These are phyloP conservation scores for Backusella tarrabulga DNA, from an alignment of 192 early-diverging fungal genomes.

Conservation along the genomic window DNA sequence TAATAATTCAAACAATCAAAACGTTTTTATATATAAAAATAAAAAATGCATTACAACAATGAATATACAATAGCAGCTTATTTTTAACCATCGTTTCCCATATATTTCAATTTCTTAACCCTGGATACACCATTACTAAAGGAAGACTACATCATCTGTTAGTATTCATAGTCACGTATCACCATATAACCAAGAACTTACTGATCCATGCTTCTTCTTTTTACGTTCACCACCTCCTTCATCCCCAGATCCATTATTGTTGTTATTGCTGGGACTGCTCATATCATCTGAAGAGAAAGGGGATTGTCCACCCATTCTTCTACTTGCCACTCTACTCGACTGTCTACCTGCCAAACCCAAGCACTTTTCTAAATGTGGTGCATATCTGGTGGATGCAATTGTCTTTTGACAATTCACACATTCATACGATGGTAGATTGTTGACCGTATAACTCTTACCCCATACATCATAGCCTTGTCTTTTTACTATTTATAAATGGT, in stretches of 20 bases:
- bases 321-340: slow-evolving; percentile 56
- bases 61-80: background rate
- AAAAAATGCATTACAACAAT: background rate
- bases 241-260: background rate
- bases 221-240: background rate
- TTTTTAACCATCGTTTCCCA: slow-evolving; percentile 6
- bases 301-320: slow-evolving; percentile 38
- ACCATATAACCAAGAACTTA: background rate
- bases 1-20: background rate
- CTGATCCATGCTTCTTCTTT: slow-evolving; percentile 14
- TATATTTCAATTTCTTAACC: slow-evolving; percentile 20
- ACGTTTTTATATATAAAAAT: background rate
- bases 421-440: slow-evolving; percentile 64
- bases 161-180: background rate
- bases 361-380: slow-evolving; percentile 92
- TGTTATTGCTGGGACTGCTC: background rate
- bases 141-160: background rate
- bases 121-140: slow-evolving; percentile 5
- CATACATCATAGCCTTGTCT: slow-evolving; percentile 63
- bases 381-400: slow-evolving; percentile 84
- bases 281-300: slow-evolving; percentile 25
- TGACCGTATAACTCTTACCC: slow-evolving; percentile 54
- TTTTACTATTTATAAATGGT: slow-evolving; percentile 23
- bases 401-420: slow-evolving; percentile 78
- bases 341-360: slow-evolving; percentile 74